Conservation (phyloP, 176 grass and related monocot species). For the Secale cereale region DNA sequence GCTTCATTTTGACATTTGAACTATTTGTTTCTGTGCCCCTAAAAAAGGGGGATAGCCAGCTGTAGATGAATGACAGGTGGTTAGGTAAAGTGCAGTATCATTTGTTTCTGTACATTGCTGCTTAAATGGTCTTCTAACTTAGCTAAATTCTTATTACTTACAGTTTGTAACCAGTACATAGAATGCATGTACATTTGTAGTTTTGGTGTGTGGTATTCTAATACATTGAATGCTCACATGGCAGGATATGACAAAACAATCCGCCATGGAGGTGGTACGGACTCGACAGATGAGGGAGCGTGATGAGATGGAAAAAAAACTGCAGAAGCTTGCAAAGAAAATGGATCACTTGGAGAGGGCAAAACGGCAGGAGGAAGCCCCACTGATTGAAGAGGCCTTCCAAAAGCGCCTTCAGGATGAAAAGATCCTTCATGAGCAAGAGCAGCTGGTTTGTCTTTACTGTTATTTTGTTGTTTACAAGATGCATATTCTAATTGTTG, state of each 20-base stretch:
- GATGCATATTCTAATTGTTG: not conserved
- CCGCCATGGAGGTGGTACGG: conserved; percentile 53
- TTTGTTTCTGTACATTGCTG: not conserved
- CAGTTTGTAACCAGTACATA: not conserved
- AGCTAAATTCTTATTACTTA: not conserved
- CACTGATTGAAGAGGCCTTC: conserved; percentile 70
- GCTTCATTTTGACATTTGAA: not conserved
- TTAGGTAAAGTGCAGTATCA: not conserved
- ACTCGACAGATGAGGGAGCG: conserved; percentile 72
- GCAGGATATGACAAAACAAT: conserved; percentile 73
- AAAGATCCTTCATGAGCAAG: conserved; percentile 62
- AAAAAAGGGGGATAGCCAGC: not conserved
- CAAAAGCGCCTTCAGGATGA: conserved; percentile 64
- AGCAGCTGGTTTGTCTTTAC: conserved; percentile 61
- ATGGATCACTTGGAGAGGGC: conserved; percentile 92
- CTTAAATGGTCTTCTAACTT: not conserved
- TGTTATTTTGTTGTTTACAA: conserved; percentile 8
- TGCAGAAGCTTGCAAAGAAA: conserved; percentile 73
- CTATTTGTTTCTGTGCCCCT: not conserved
- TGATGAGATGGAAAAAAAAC: conserved; percentile 74
- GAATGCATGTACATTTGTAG: not conserved
- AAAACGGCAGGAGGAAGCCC: conserved; percentile 72
- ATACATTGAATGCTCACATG: conserved; percentile 14
- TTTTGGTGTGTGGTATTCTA: not conserved
- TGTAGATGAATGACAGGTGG: not conserved